Base-by-base conservation (phyloP, 2,329 filamentous ascomycete species). In the Tolypocladium capitatum region DNA sequence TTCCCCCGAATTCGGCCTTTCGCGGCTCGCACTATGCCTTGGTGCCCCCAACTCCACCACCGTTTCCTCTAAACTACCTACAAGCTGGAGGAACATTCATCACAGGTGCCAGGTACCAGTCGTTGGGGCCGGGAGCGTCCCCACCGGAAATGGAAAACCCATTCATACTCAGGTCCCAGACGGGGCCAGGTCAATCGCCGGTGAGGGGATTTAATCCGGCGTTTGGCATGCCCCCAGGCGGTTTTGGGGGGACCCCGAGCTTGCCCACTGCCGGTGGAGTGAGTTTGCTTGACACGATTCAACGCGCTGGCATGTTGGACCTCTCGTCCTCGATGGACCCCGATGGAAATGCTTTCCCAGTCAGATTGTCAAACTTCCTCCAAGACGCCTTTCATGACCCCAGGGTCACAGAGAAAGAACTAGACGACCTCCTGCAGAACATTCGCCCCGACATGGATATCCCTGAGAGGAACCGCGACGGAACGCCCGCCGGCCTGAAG, bases 381-480 rank as follows among this genome's bases (percentile, higher is more conserved):
- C 53, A 66, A 24, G 63, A 67, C 46, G 58, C 58, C 18, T 59
- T 61, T 18, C 60, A 69, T 6, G 65, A 70, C 48, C 60, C 68
- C 10, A 57, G 61, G 32, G 61, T 69, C 46, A 68, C 63, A 2
- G 63, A 74, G n/a, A 74, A 84, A 49, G 83, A 89, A 56, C 76
- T 91, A 48, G 76, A 84, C 52, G 73, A 80, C 27, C 66, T 91
- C 5, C 67, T 91, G 11, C 72, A 80, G 41, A 87, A 86, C 51
- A 89, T 90, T 52, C 74, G 80, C 21, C 82, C 84, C 0, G 86
- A 90, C 56, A 74, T 80, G 57, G 80, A 84, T 7, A 72, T 83
- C 13, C 70, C 75, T 0, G 69, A 72, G 28, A 73, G 81, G 47
- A 72, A 81, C 46, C 75, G 83, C 16, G 79, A 84, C 49, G 76